Evolutionary conservation across 192 early-diverging fungal genomes (phyloP), one percentile per base, ranked within the genome.

Genomic region (Dispira simplex): DNA sequence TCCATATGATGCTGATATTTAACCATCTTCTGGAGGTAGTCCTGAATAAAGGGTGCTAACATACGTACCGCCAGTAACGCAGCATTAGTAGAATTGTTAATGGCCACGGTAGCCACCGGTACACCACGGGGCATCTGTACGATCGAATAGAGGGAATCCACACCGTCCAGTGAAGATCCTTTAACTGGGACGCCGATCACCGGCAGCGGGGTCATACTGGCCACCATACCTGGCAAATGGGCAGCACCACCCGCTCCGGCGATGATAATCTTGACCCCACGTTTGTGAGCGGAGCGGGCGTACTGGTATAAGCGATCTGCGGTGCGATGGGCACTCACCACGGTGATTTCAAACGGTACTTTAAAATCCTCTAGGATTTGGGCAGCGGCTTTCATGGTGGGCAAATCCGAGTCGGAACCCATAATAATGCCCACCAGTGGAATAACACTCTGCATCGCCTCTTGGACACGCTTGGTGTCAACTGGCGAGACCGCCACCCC

Each of bases 81-180:
- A 6, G 95, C 97, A 59, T 99, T 99, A 60, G 88, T 91, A 44
- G 93, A 84, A 75, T 99, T 99, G 73, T 97, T 93, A 71, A 99
- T 96, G 16, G 97, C 97, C 6, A 99, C 93, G 8, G 97, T 99
- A 2, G 97, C 97, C 2, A 99, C 97, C 5, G 97, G 97, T 27
- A 99, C 85, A 52, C 97, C 97, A 54, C 97, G 89, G 58, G 97
- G 97, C 97, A 99, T 99, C 75, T 99, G 97, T 18, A 98, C 94
- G 70, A 99, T 99, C 45, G 92, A 95, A 64, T 95, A 84, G 58
- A 99, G 75, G 32, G 97, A 99, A 70, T 99, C 97, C 44, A 95
- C 87, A 46, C 97, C 97, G 63, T 98, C 95, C 39, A 99, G 78
- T 25, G 82, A 81, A 67, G 85, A 91, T 45, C 93, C 85, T 49